Evolutionary conservation across 2,329 filamentous ascomycete genomes (phyloP), one percentile per base, ranked within the genome.

Genomic region (Aspergillus sp.): DNA sequence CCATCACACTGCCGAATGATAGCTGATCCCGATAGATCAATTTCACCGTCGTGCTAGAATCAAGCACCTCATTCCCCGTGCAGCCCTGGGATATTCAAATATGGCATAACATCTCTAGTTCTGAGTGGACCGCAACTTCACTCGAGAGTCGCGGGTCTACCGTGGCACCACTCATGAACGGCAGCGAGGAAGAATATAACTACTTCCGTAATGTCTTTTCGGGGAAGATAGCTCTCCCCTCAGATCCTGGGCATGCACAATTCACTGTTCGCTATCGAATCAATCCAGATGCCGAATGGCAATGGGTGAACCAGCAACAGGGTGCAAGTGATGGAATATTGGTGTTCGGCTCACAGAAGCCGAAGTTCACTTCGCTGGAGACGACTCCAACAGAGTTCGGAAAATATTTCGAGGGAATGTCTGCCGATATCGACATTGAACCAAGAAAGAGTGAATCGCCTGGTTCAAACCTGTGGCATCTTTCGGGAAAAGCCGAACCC

Each of bases 11-110:
- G 21, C 30, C 19, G 21, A 36, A 42, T 8, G 2, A 36, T 21
- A n/a, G 51, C 32, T 57, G 21, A 39, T 19, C 5, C 3, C 8
- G 23, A 57, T 54, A 83, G 69, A 79, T 89, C 41, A 72, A 74
- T 1, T 88, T 97, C 66, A 88, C 84, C 0, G 88, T 90, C 6
- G 75, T 93, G 11, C 81, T 96, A 32, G 88, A 93, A 66, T 85
- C 88, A 44, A 84, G 85, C 42, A 75, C 73, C 21, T 80, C 79
- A 38, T 83, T 83, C 50, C 80, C 81, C 7, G 77, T 84, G 15
- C 79, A 86, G 62, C 69, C 81, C 19, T 95, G 90, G 88, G 84
- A 95, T 67, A 84, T 92, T 32, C 85, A 85, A 15, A 76, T 96
- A 7, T 96, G 92, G 91, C 86, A 91, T 63, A 87, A 89, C 66